These are phyloP conservation scores for Sicyos edulis DNA, from an alignment of 306 rosid species.

Conservation along the genomic window DNA sequence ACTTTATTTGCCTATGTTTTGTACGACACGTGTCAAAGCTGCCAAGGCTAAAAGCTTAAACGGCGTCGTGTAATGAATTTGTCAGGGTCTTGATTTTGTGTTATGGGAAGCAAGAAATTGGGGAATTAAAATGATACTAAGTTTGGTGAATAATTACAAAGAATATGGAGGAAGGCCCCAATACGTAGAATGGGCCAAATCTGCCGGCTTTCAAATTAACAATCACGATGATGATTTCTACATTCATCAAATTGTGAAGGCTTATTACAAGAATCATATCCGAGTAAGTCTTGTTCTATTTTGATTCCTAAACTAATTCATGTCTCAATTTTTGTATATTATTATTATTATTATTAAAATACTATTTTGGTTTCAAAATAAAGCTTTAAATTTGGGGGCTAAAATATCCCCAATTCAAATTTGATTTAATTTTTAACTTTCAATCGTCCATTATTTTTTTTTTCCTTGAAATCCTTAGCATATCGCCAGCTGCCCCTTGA, in stretches of 20 bases:
- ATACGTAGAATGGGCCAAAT: constrained; percentile 80
- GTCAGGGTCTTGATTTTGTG: constrained; percentile 70
- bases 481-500: too few relatives aligned
- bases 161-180: constrained; percentile 72
- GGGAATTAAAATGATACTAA: constrained; percentile 65
- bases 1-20: too few relatives aligned
- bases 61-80: too few relatives aligned
- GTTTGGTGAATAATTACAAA: constrained; percentile 74
- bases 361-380: not conserved
- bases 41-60: too few relatives aligned
- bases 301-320: not conserved
- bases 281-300: constrained; percentile 30
- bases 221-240: constrained; percentile 48
- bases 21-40: too few relatives aligned
- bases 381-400: too few relatives aligned
- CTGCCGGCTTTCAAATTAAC: constrained; percentile 51
- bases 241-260: constrained; percentile 51
- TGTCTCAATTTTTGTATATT: too few relatives aligned
- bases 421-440: too few relatives aligned
- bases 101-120: constrained; percentile 56
- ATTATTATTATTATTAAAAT: not conserved
- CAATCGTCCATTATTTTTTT: too few relatives aligned
- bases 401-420: too few relatives aligned
- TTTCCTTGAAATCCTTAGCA: too few relatives aligned
- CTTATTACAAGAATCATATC: constrained; percentile 67